phyloP scores from a whole-genome alignment of 2,329 filamentous ascomycete species.

The Achaetomium macrosporum region DNA sequence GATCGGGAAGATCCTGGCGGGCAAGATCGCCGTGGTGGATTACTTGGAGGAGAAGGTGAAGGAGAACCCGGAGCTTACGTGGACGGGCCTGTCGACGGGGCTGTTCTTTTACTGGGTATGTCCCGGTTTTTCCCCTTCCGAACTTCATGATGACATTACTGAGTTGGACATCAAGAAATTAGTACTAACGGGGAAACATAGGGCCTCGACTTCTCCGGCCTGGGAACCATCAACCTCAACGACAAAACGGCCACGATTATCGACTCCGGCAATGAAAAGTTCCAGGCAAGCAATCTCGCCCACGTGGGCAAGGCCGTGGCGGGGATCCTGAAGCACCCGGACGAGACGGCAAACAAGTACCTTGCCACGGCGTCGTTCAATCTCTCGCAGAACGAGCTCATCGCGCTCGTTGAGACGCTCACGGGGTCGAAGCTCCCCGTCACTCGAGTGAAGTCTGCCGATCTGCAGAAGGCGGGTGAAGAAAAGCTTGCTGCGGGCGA shows the following conservation, averaged over 20 bases:
- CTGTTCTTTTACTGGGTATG: constrained; percentile 57
- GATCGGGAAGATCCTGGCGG: constrained; percentile 26
- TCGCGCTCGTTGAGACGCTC: constrained; percentile 46
- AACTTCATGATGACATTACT: not conserved
- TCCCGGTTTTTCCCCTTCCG: not conserved
- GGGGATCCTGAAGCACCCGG: constrained; percentile 42
- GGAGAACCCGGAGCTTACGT: constrained; percentile 43
- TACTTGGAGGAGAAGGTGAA: constrained; percentile 47
- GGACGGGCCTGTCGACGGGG: constrained; percentile 54
- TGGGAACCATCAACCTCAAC: constrained; percentile 47
- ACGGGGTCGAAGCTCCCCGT: constrained; percentile 48
- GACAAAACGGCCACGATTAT: constrained; percentile 47
- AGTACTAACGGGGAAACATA: constrained; percentile 15
- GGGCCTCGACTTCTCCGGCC: constrained; percentile 43
- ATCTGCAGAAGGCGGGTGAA: constrained; percentile 33
- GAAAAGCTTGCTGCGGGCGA: constrained; percentile 39
- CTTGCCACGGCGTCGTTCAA: constrained; percentile 52
- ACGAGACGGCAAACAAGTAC: constrained; percentile 52
- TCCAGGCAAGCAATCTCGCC: constrained; percentile 45
- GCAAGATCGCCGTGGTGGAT: constrained; percentile 35
- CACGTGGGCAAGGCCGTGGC: constrained; percentile 48
- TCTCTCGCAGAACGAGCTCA: constrained; percentile 52
- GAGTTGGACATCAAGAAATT: not conserved
- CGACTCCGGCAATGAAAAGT: constrained; percentile 50
- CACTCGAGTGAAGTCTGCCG: constrained; percentile 30